Conservation (phyloP, 108 stramenopile species). For the Parmales sp. region DNA sequence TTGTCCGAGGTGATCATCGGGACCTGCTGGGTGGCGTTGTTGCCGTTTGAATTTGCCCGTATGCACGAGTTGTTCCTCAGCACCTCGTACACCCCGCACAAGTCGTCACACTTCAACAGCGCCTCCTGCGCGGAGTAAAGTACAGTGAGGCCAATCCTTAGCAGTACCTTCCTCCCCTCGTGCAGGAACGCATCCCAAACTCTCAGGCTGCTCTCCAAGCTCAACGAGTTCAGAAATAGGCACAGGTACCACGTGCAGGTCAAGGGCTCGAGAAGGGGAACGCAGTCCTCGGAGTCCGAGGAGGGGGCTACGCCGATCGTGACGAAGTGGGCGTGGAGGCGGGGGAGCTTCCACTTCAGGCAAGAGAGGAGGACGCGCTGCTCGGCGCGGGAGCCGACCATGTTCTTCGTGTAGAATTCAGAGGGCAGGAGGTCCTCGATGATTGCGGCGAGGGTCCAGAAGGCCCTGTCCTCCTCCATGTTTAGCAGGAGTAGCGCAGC, state of each 20-base stretch:
- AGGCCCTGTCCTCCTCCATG: slow-evolving; percentile 30
- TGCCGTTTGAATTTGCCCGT: background rate
- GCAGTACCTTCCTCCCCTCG: background rate
- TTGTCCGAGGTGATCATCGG: background rate
- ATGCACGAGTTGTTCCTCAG: background rate
- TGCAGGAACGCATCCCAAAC: background rate
- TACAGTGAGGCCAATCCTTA: background rate
- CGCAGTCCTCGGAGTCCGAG: slow-evolving; percentile 19
- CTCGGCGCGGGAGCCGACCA: slow-evolving; percentile 20
- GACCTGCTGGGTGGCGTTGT: background rate
- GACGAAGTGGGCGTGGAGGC: slow-evolving; percentile 13
- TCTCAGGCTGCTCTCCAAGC: background rate
- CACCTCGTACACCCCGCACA: background rate
- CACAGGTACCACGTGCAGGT: background rate
- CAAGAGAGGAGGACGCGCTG: slow-evolving; percentile 17
- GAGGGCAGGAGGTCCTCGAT: slow-evolving; percentile 26
- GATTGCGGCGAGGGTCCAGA: slow-evolving; percentile 25
- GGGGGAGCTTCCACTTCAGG: slow-evolving; percentile 21
- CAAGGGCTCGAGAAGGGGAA: background rate
- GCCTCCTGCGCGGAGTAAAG: background rate
- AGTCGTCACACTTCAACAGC: background rate
- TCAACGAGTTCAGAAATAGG: background rate
- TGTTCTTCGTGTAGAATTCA: slow-evolving; percentile 21
- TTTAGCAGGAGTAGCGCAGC: slow-evolving; percentile 21
- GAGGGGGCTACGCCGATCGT: slow-evolving; percentile 12